Percentiles rank a stretch among this genome's conserved stretches.
phyloP scores from a whole-genome alignment of 2,329 filamentous ascomycete genomes.

The Fusarium sp. region DNA sequence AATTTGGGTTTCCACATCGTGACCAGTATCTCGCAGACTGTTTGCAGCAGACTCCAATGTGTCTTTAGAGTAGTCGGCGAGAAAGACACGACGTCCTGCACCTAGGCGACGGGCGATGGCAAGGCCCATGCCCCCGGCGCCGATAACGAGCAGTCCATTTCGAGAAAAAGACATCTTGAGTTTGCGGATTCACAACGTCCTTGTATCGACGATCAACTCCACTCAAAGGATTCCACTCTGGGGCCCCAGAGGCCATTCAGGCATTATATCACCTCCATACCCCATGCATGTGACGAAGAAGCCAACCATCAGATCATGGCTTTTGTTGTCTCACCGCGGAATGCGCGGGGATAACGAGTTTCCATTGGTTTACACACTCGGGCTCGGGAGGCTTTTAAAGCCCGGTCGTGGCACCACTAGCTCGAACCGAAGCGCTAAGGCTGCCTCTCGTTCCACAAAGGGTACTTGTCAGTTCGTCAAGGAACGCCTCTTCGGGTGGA shows the following conservation, averaged over 20 bases:
- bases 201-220: not conserved
- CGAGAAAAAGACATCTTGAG: not conserved
- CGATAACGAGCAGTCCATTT: not conserved
- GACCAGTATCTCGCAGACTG: not conserved
- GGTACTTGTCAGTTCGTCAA: not conserved
- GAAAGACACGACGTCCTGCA: not conserved
- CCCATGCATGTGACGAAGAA: not conserved
- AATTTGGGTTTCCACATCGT: not conserved
- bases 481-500: not conserved
- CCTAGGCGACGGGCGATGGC: slow-evolving; percentile 8
- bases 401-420: not conserved
- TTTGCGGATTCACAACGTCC: not conserved
- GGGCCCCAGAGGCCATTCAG: not conserved
- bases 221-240: not conserved
- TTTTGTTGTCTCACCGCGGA: not conserved
- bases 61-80: not conserved
- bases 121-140: slow-evolving; percentile 3
- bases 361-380: not conserved
- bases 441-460: not conserved
- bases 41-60: not conserved
- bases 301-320: not conserved
- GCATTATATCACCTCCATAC: not conserved
- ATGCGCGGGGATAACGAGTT: not conserved
- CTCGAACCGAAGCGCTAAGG: not conserved
- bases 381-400: not conserved